Evolutionary conservation across 352 stramenopile genomes (phyloP).

Genomic region (Hyphochytrium catenoides): DNA sequence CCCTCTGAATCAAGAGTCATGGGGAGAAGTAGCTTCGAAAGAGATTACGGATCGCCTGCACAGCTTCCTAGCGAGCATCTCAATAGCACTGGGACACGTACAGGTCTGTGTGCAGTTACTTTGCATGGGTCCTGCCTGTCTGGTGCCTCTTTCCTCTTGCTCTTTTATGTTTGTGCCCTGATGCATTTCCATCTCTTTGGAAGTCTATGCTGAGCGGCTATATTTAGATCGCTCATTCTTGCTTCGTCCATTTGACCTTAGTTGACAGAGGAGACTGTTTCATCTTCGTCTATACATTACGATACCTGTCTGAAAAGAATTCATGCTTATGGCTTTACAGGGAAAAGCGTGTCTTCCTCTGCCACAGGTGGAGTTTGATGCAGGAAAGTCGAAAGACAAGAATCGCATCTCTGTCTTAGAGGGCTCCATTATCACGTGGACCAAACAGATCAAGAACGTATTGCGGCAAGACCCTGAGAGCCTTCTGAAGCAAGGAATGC

Average conservation of each 20-base stretch:
- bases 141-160: too few species aligned
- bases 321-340: conserved; percentile 84
- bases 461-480: conserved; percentile 92
- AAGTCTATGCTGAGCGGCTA: too few species aligned
- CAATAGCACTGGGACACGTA: too few species aligned
- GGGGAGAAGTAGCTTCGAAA: conserved; percentile 84
- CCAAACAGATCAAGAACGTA: conserved; percentile 96
- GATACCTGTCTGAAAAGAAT: too few species aligned
- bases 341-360: conserved; percentile 88
- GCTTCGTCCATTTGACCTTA: too few species aligned
- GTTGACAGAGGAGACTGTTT: too few species aligned
- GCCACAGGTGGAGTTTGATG: conserved; percentile 63
- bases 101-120: too few species aligned
- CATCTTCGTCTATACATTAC: too few species aligned
- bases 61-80: conserved; percentile 81
- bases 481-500: conserved; percentile 79
- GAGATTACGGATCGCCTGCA: conserved; percentile 94
- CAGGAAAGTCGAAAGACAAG: conserved; percentile 36
- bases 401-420: conserved; percentile 91
- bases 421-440: conserved; percentile 93
- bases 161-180: too few species aligned
- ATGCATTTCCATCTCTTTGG: too few species aligned
- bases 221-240: too few species aligned
- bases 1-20: conserved; percentile 74
- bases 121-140: too few species aligned